Evolutionary conservation across 148 eudicot genomes (phyloP).

Genomic region (Hydrangea macrophylla): DNA sequence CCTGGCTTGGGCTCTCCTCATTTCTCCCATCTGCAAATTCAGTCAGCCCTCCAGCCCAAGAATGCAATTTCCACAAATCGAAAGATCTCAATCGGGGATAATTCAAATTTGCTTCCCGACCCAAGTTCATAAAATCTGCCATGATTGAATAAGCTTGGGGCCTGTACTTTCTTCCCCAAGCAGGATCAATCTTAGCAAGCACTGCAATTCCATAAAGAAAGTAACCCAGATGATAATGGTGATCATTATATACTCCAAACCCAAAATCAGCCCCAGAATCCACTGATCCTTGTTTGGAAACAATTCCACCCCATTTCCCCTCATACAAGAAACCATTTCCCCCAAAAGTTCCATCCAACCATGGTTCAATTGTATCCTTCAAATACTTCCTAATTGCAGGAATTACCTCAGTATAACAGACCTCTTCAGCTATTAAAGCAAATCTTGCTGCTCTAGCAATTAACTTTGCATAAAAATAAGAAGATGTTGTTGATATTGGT

Average conservation of each 20-base stretch:
- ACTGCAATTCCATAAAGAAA: conserved; percentile 83
- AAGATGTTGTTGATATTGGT: conserved; percentile 58
- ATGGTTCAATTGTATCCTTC: conserved; percentile 77
- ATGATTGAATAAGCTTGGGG: conserved; percentile 76
- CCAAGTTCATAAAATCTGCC: conserved; percentile 87
- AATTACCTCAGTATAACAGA: conserved; percentile 56
- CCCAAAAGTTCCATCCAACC: conserved; percentile 76
- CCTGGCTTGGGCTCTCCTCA: conserved; percentile 69
- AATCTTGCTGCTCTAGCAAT: conserved; percentile 90
- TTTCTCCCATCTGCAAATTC: conserved; percentile 89
- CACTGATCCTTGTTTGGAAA: conserved; percentile 65
- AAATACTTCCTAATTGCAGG: conserved; percentile 58
- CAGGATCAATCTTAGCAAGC: conserved; percentile 84
- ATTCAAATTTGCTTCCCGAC: conserved; percentile 35
- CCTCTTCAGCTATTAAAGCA: conserved; percentile 92
- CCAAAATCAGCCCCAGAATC: conserved; percentile 92
- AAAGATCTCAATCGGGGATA: conserved; percentile 77
- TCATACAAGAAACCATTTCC: conserved; percentile 81
- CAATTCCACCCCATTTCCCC: conserved; percentile 81
- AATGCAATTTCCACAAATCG: conserved; percentile 87
- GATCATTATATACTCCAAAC: conserved; percentile 88
- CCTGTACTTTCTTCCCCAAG: conserved; percentile 80
- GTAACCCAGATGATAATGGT: conserved; percentile 87
- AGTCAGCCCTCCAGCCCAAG: conserved; percentile 92
- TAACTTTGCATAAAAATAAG: conserved; percentile 79